These are phyloP conservation scores for Rusavskia elegans DNA, from an alignment of 495 filamentous ascomycete species.

Conservation along the genomic window DNA sequence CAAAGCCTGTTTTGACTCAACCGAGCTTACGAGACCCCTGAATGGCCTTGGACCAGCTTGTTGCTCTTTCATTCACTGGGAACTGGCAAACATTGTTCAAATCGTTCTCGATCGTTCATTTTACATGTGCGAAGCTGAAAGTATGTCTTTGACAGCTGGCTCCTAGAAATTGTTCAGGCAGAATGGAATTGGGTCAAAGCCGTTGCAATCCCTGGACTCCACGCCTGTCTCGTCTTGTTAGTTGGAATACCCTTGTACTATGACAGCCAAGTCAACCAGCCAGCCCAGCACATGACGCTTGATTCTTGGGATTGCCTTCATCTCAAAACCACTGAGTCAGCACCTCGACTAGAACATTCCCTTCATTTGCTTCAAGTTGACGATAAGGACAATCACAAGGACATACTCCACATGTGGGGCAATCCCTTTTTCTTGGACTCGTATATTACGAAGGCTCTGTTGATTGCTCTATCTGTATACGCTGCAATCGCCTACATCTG, in stretches of 20 bases:
- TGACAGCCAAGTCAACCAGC: not conserved
- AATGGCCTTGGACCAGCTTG: too few species aligned
- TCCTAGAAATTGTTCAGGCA: not conserved
- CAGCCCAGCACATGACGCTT: not conserved
- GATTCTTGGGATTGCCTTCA: not conserved
- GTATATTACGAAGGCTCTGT: not conserved
- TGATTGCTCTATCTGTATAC: not conserved
- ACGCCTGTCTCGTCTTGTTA: not conserved
- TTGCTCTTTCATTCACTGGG: too few species aligned
- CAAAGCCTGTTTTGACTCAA: too few species aligned
- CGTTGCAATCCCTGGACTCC: not conserved
- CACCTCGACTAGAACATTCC: not conserved
- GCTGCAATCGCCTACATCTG: slow-evolving; percentile 1
- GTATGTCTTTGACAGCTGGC: not conserved
- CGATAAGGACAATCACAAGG: not conserved
- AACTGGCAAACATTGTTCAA: too few species aligned
- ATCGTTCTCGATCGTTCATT: too few species aligned
- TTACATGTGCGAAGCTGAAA: too few species aligned
- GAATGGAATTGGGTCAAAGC: not conserved
- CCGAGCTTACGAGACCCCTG: too few species aligned
- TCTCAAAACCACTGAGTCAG: not conserved
- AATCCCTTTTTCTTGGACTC: not conserved
- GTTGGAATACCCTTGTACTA: not conserved
- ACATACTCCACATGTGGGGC: not conserved
- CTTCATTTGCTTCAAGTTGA: not conserved